Evolutionary conservation across 2,329 filamentous ascomycete species (phyloP).

Genomic region (Penicillium sp.): DNA sequence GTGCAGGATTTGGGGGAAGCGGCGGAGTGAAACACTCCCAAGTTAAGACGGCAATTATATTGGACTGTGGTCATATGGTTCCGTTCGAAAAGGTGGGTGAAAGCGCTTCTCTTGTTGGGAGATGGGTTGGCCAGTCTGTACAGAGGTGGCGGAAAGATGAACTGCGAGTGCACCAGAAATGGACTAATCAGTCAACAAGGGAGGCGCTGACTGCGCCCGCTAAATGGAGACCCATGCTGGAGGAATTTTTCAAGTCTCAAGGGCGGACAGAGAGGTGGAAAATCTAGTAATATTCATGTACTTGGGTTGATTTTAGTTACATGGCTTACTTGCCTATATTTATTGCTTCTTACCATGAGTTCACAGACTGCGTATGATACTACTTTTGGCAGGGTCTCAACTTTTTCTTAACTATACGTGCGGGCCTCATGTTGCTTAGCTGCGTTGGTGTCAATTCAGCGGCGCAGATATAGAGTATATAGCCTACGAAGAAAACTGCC

Average conservation of each 20-base stretch:
- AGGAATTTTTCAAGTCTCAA: not conserved
- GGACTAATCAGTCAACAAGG: not conserved
- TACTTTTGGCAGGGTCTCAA: too few species aligned
- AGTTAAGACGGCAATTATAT: not conserved
- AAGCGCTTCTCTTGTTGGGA: not conserved
- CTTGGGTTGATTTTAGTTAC: too few species aligned
- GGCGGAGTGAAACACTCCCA: conserved; percentile 15
- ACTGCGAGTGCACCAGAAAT: not conserved
- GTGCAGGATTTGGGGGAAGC: conserved; percentile 24
- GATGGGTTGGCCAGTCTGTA: not conserved
- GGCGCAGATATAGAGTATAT: too few species aligned
- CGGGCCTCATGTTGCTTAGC: too few species aligned
- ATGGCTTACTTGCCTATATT: too few species aligned
- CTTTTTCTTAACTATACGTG: too few species aligned
- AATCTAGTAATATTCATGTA: not conserved
- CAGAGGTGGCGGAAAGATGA: not conserved
- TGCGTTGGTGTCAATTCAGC: too few species aligned
- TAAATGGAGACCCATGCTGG: not conserved
- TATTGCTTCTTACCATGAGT: too few species aligned
- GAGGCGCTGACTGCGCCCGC: not conserved
- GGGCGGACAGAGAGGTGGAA: not conserved
- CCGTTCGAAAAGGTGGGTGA: not conserved
- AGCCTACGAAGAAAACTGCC: too few species aligned
- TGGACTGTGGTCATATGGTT: not conserved
- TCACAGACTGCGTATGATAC: too few species aligned